phyloP scores from a whole-genome alignment of 2,329 filamentous ascomycete species.

The Botrytis hyacinthi region DNA sequence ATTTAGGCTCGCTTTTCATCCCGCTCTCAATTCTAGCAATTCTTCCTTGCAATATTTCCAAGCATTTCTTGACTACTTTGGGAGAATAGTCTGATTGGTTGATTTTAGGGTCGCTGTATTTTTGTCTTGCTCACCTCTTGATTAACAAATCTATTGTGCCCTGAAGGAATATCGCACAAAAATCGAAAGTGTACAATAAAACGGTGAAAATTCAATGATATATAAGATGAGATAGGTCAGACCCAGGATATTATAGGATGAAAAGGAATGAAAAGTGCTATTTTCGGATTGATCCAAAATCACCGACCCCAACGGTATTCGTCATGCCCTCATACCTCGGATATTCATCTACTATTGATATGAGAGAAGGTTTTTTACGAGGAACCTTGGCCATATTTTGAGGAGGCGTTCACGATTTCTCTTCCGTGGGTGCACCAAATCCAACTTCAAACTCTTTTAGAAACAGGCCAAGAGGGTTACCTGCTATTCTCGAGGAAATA shows the following conservation, averaged over 20 bases:
- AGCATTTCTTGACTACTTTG: too few species aligned
- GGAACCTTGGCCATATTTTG: background rate
- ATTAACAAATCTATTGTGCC: background rate
- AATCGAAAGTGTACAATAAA: background rate
- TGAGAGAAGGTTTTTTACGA: background rate
- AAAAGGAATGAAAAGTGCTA: background rate
- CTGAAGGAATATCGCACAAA: background rate
- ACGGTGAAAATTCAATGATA: background rate
- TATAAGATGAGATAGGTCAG: background rate
- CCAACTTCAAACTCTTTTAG: background rate
- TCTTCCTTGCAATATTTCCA: too few species aligned
- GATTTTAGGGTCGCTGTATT: too few species aligned
- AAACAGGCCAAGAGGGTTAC: background rate
- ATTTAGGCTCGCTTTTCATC: background rate
- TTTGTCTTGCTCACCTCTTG: too few species aligned
- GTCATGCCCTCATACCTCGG: background rate
- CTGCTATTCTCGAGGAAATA: background rate
- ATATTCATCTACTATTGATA: background rate
- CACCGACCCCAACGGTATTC: background rate
- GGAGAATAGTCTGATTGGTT: too few species aligned
- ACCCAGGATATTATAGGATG: background rate
- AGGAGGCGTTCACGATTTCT: background rate
- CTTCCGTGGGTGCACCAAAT: background rate
- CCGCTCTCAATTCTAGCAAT: background rate
- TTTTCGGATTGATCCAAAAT: background rate